Evolutionary conservation across 768 basidiomycete genomes (phyloP), one percentile per base, ranked within the genome.

Genomic region (Hebeloma cylindrosporum): DNA sequence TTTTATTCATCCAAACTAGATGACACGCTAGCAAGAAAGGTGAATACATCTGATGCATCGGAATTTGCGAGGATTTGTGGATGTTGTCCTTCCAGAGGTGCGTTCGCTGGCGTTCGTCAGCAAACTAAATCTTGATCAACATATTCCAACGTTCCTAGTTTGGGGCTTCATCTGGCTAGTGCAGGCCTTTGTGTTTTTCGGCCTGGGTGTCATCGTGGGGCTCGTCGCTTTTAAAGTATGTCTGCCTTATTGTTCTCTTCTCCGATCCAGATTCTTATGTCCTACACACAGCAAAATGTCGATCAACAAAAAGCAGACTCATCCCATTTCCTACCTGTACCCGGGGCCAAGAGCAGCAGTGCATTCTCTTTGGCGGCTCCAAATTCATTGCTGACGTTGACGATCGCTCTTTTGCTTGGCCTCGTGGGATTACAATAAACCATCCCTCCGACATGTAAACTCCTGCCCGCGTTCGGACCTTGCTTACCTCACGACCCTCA

Each of bases 81-180:
- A 17, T 93, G 90, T 64, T 92, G 79, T 59, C 87, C 88, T 13
- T 87, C 89, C 3, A 81, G 77, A 80, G 84, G 88, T 85, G 25
- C 23, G 60, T 50, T 26, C 35, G 25, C 5, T 21, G 16, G 16
- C 28, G 20, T 33, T 41, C 38, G 38, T 20, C n/a, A 3, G n/a
- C 21, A n/a, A 40, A 27, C 20, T 14, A n/a, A n/a, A 14, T 17
- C 29, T 29, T 14, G 9, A 4, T 3, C 17, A 27, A 5, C 16
- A 13, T 5, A 10, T 41, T 29, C 47, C 54, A 40, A 40, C 22
- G 47, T 17, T 43, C 14, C 6, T 48, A 89, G 90, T 88, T 0
- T 92, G 90, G 91, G 92, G 92, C 25, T 79, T 93, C 41, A 74
- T 94, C 38, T 94, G 93, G 93, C 78, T 92, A 27, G 63, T 93